Percentiles rank a stretch among this genome's conserved stretches.
phyloP scores from a whole-genome alignment of 106 monocot species.

The Gastrodia elata region DNA sequence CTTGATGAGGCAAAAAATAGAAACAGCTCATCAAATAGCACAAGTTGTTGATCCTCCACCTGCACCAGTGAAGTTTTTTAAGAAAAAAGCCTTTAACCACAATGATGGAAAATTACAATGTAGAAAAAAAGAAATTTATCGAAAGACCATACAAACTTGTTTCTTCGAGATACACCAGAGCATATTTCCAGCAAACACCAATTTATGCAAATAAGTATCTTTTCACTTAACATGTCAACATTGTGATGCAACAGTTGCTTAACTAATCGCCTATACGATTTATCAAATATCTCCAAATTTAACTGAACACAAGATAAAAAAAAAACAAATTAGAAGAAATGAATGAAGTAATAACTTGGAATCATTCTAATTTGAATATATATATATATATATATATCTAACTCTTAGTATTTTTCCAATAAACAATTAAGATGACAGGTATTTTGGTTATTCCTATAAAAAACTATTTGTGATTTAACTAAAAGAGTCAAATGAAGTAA shows the following conservation, averaged over 20 bases:
- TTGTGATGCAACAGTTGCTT: conserved; percentile 27
- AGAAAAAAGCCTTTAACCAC: background rate
- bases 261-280: conserved; percentile 27
- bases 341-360: background rate
- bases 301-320: conserved; percentile 30
- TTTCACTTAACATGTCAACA: conserved; percentile 32
- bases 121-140: background rate
- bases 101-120: background rate
- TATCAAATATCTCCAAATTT: conserved; percentile 39
- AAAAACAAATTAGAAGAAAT: background rate
- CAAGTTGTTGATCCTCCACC: conserved; percentile 21
- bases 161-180: conserved; percentile 2
- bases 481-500: background rate
- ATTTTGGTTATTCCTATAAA: background rate
- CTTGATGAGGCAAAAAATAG: conserved; percentile 47
- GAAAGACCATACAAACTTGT: conserved; percentile 25
- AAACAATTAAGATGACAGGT: background rate
- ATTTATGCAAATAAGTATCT: conserved; percentile 46
- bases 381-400: no score
- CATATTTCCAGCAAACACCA: conserved; percentile 57
- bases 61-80: conserved; percentile 10
- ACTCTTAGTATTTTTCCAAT: background rate
- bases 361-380: no score
- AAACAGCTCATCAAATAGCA: conserved; percentile 54
- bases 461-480: background rate